Evolutionary conservation across 78 protist genomes (phyloP).

Genomic region (Cavenderia fasciculata): DNA sequence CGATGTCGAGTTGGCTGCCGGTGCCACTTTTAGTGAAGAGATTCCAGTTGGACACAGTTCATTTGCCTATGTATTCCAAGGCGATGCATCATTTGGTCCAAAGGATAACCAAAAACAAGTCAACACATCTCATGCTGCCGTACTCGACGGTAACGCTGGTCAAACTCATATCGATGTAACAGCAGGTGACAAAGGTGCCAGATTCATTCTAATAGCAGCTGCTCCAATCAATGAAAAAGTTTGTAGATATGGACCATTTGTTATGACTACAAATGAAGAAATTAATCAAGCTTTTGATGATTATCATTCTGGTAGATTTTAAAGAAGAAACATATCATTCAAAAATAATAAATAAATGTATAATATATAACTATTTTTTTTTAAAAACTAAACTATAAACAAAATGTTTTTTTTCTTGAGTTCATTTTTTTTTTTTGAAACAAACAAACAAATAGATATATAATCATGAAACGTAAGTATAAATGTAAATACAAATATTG

Average conservation of each 20-base stretch:
- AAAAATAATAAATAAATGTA: too few species aligned
- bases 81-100: conserved; percentile 55
- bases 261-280: conserved; percentile 90
- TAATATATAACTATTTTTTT: too few species aligned
- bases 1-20: conserved; percentile 50
- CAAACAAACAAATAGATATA: too few species aligned
- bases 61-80: conserved; percentile 36
- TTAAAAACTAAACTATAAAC: too few species aligned
- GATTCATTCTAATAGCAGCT: conserved; percentile 74
- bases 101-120: not conserved
- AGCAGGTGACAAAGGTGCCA: conserved; percentile 29
- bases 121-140: not conserved
- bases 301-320: conserved; percentile 57
- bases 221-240: conserved; percentile 83
- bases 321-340: too few species aligned
- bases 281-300: conserved; percentile 80
- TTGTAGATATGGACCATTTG: conserved; percentile 87
- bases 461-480: too few species aligned
- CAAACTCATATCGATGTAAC: not conserved
- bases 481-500: too few species aligned
- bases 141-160: not conserved
- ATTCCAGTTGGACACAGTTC: conserved; percentile 57
- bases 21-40: not conserved
- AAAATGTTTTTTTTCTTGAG: too few species aligned
- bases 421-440: too few species aligned